Conservation (phyloP, 495 filamentous ascomycete genomes). For the Penicillium antarcticum region DNA sequence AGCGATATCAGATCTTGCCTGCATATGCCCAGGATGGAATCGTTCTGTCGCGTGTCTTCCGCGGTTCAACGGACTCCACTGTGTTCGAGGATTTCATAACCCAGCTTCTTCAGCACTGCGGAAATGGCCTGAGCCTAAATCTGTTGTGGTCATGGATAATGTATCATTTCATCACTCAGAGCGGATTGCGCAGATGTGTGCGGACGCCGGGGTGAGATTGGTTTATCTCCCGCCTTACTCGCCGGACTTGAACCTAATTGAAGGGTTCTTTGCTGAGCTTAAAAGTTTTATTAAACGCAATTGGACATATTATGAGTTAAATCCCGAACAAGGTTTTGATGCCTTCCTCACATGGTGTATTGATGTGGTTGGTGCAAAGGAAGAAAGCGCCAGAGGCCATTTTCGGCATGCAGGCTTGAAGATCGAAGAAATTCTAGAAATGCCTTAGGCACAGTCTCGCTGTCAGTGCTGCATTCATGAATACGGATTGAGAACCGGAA, state of each 20-base stretch:
- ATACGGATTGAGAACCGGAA: too few species aligned
- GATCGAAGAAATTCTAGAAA: conserved; percentile 2
- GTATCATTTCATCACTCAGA: conserved; percentile 33
- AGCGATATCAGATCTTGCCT: conserved; percentile 36
- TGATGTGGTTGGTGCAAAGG: conserved; percentile 14
- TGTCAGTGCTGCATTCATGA: too few species aligned
- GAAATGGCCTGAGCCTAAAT: conserved; percentile 33
- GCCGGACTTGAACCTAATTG: conserved; percentile 21
- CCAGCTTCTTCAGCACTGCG: conserved; percentile 30
- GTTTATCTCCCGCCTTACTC: conserved; percentile 22
- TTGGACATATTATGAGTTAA: conserved; percentile 15
- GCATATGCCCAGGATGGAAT: conserved; percentile 38
- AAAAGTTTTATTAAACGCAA: conserved; percentile 15
- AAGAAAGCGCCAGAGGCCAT: conserved; percentile 17
- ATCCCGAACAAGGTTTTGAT: conserved; percentile 32
- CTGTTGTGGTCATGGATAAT: conserved; percentile 45
- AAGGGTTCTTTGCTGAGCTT: conserved; percentile 23
- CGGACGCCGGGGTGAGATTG: conserved; percentile 30
- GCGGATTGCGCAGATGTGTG: conserved; percentile 28
- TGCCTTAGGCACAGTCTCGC: too few species aligned
- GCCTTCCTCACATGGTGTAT: conserved; percentile 22
- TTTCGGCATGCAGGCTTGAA: conserved; percentile 18
- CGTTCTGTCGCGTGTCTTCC: conserved; percentile 25
- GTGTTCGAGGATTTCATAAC: conserved; percentile 40
- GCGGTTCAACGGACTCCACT: conserved; percentile 31